Evolutionary conservation across 768 basidiomycete species (phyloP).

Genomic region (Suillus ampliporus): DNA sequence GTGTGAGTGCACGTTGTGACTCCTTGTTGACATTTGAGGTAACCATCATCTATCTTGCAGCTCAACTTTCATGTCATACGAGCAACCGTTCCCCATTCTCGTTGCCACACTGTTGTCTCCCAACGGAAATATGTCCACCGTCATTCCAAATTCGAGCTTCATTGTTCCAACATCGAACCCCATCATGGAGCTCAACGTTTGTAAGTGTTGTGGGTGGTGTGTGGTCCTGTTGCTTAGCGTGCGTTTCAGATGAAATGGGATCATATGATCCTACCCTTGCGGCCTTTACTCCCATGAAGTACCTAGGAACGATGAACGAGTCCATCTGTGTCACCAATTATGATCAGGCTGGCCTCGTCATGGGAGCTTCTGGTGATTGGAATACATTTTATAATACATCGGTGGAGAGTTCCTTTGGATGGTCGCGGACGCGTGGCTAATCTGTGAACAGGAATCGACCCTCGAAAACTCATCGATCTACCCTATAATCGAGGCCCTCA

Average conservation of each 20-base stretch:
- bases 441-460: conserved; percentile 1
- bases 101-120: conserved; percentile 29
- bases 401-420: conserved; percentile 1
- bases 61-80: conserved; percentile 31
- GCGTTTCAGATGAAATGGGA: conserved; percentile 27
- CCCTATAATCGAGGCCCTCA: conserved; percentile 7
- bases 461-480: conserved; percentile 9
- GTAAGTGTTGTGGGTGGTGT: background rate
- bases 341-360: conserved; percentile 28
- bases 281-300: conserved; percentile 45
- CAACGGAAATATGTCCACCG: conserved; percentile 20
- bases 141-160: conserved; percentile 16
- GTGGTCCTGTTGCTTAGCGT: background rate
- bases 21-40: background rate
- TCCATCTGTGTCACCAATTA: conserved; percentile 23
- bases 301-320: conserved; percentile 22
- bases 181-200: conserved; percentile 33
- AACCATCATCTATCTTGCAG: conserved; percentile 19
- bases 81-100: conserved; percentile 42
- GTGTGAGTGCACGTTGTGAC: conserved; percentile 21
- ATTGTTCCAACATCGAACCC: conserved; percentile 28
- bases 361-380: conserved; percentile 30
- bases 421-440: background rate
- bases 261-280: conserved; percentile 40
- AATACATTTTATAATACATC: conserved; percentile 12